These are phyloP conservation scores for Neonectria hederae DNA, from an alignment of 2,329 filamentous ascomycete species.

Conservation along the genomic window DNA sequence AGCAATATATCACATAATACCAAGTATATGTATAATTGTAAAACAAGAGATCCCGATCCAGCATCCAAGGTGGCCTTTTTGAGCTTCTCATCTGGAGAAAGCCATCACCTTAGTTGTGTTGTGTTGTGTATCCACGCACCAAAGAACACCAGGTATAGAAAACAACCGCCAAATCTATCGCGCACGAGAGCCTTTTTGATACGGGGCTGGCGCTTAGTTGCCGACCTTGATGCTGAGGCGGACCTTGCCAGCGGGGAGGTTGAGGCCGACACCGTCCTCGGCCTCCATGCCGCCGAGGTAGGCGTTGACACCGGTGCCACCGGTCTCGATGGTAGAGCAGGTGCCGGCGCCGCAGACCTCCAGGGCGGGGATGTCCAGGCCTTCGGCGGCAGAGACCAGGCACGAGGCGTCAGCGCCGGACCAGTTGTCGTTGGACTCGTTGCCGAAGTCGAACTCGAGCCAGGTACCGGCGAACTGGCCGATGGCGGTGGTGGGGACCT, in stretches of 20 bases:
- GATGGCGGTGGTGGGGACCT: slow-evolving; percentile 46
- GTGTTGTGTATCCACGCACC: slow-evolving; percentile 17
- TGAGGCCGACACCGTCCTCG: slow-evolving; percentile 53
- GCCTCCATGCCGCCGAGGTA: slow-evolving; percentile 51
- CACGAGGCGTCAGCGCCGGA: slow-evolving; percentile 62
- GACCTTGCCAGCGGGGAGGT: slow-evolving; percentile 45
- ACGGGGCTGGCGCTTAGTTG: slow-evolving; percentile 31
- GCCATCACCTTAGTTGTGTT: slow-evolving; percentile 26
- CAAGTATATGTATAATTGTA: slow-evolving; percentile 33
- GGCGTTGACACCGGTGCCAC: slow-evolving; percentile 50
- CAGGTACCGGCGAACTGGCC: slow-evolving; percentile 58
- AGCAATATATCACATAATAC: slow-evolving; percentile 39
- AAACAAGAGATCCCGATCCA: slow-evolving; percentile 34
- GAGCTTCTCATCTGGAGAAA: slow-evolving; percentile 15
- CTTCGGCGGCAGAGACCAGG: slow-evolving; percentile 53
- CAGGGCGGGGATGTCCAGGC: slow-evolving; percentile 48
- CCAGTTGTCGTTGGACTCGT: slow-evolving; percentile 57
- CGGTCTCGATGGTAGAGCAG: slow-evolving; percentile 54
- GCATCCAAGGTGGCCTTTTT: slow-evolving; percentile 26
- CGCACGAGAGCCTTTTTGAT: background rate
- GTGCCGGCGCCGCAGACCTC: slow-evolving; percentile 50
- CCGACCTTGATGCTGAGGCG: slow-evolving; percentile 47
- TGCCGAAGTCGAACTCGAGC: slow-evolving; percentile 61
- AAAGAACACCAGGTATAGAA: slow-evolving; percentile 26
- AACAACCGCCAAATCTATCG: slow-evolving; percentile 23